A percentile compares a stretch with the other conserved stretches of the same genome.
These are phyloP conservation scores for Leccinum subrobustum DNA, from an alignment of 1,284 basidiomycete species.

Conservation along the genomic window DNA sequence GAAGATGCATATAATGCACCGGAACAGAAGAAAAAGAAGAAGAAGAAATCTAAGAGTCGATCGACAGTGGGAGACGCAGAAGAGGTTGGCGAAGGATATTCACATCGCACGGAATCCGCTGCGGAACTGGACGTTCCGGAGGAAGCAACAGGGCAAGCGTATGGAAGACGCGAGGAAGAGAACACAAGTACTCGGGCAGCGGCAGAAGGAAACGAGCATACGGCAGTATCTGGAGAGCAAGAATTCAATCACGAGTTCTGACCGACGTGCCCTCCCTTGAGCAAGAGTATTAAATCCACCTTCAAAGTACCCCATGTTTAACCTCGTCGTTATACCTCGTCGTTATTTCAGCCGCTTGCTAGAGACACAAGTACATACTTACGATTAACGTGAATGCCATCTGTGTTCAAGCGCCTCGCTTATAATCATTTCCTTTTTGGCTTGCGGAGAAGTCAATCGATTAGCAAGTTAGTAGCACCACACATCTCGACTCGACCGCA, in stretches of 20 bases:
- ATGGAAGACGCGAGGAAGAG: constrained; percentile 39
- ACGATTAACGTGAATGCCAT: background rate
- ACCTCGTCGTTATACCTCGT: constrained; percentile 2
- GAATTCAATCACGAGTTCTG: constrained; percentile 51
- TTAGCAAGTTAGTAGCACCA: no score
- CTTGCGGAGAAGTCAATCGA: background rate
- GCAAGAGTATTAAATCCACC: background rate
- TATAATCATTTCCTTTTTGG: background rate
- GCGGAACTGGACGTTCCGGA: constrained; percentile 57
- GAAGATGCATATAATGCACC: constrained; percentile 73
- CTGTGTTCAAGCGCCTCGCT: background rate
- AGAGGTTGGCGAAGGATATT: constrained; percentile 46
- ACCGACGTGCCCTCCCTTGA: constrained; percentile 8
- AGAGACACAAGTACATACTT: background rate
- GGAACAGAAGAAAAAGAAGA: constrained; percentile 43
- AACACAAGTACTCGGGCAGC: constrained; percentile 7
- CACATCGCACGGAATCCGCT: constrained; percentile 39
- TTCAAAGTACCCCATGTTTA: constrained; percentile 9
- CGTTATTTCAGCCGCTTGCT: background rate
- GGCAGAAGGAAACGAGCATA: constrained; percentile 19
- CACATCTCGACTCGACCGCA: background rate
- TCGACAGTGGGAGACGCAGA: constrained; percentile 42
- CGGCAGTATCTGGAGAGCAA: constrained; percentile 25
- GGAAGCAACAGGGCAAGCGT: constrained; percentile 65
- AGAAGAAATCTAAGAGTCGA: constrained; percentile 55